Percentiles rank a stretch among this genome's conserved stretches.
Conservation (phyloP, 2,329 filamentous ascomycete species). For the Aspergillus hortae region DNA sequence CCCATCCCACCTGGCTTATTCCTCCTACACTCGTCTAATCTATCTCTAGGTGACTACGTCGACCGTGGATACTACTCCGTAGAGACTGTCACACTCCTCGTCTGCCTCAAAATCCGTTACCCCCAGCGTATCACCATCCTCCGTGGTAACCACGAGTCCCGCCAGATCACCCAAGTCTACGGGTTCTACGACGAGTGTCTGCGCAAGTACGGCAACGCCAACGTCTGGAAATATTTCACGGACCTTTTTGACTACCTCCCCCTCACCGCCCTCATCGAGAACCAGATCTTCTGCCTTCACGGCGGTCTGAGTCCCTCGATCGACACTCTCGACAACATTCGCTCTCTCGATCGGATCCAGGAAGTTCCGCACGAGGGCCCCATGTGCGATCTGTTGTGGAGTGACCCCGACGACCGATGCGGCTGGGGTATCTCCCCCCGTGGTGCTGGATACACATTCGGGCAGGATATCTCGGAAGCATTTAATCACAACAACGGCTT, state of each 20-base stretch:
- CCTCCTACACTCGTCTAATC: background rate
- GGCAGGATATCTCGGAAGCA: conserved; percentile 95
- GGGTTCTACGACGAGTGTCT: conserved; percentile 99
- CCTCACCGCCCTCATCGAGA: conserved; percentile 94
- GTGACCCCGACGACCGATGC: conserved; percentile 93
- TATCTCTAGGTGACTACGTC: conserved; percentile 79
- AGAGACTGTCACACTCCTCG: conserved; percentile 93
- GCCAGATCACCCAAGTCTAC: conserved; percentile 98
- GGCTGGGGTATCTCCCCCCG: conserved; percentile 95
- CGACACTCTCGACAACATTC: conserved; percentile 92
- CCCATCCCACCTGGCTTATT: background rate
- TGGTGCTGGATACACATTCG: conserved; percentile 92
- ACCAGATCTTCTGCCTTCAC: conserved; percentile 98
- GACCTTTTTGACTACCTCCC: conserved; percentile 98
- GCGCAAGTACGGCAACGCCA: conserved; percentile 97
- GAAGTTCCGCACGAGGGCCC: conserved; percentile 97
- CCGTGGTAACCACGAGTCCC: conserved; percentile 96
- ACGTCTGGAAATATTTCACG: conserved; percentile 99
- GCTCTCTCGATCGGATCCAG: conserved; percentile 91
- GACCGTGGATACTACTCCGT: conserved; percentile 99
- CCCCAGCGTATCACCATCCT: conserved; percentile 97
- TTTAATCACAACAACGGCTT: conserved; percentile 99
- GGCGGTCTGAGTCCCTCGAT: conserved; percentile 95
- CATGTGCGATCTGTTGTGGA: conserved; percentile 98
- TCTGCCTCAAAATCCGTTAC: conserved; percentile 96